These are phyloP conservation scores for Stygiomarasmius scandens DNA, from an alignment of 1,284 basidiomycete species.

Conservation along the genomic window DNA sequence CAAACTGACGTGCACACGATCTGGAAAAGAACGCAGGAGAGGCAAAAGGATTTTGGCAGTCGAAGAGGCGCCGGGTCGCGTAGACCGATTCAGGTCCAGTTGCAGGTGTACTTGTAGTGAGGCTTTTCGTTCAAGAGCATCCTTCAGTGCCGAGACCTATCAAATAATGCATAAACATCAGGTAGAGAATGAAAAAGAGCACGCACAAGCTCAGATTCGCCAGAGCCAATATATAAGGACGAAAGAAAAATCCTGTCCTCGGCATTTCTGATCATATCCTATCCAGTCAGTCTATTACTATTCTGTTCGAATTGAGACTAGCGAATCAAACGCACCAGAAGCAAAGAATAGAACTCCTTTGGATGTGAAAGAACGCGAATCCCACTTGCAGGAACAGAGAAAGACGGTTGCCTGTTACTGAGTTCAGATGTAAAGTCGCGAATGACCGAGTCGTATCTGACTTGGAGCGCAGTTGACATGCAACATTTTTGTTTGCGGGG, in stretches of 20 bases:
- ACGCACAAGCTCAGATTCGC: slow-evolving; percentile 70
- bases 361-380: slow-evolving; percentile 43
- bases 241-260: slow-evolving; percentile 83
- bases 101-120: slow-evolving; percentile 74
- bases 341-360: slow-evolving; percentile 39
- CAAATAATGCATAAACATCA: not conserved
- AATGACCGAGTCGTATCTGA: slow-evolving; percentile 32
- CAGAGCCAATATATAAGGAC: slow-evolving; percentile 79
- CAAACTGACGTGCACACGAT: slow-evolving; percentile 76
- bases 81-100: slow-evolving; percentile 91
- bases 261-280: slow-evolving; percentile 79
- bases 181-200: not conserved
- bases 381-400: slow-evolving; percentile 36
- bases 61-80: slow-evolving; percentile 77
- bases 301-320: not conserved
- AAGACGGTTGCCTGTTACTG: slow-evolving; percentile 40
- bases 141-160: slow-evolving; percentile 70
- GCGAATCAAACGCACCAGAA: slow-evolving; percentile 34
- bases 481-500: no score
- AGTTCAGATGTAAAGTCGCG: slow-evolving; percentile 39
- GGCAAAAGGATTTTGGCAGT: slow-evolving; percentile 78
- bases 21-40: slow-evolving; percentile 71
- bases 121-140: slow-evolving; percentile 62
- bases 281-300: not conserved
- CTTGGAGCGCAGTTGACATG: no score